Evolutionary conservation across 495 filamentous ascomycete species (phyloP).

Genomic region (Daldinia grandis): DNA sequence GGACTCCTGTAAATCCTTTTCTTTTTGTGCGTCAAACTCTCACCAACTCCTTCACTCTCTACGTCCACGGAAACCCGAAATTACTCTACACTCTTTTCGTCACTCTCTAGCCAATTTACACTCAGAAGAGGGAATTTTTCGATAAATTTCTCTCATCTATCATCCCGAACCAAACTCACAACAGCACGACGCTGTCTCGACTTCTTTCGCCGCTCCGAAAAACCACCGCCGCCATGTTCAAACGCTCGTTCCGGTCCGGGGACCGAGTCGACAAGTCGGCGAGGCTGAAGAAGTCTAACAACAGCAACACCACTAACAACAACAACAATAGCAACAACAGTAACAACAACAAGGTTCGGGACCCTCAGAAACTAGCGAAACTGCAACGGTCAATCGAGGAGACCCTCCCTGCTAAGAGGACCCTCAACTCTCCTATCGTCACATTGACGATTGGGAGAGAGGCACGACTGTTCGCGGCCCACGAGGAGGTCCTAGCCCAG

Average conservation of each 20-base stretch:
- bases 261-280: constrained; percentile 81
- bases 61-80: constrained; percentile 39
- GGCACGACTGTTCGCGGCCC: constrained; percentile 87
- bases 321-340: constrained; percentile 19
- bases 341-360: constrained; percentile 63
- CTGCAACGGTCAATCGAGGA: constrained; percentile 65
- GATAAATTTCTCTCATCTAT: constrained; percentile 40
- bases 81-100: constrained; percentile 52
- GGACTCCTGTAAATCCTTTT: constrained; percentile 60
- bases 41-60: constrained; percentile 42
- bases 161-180: constrained; percentile 34
- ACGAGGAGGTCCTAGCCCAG: constrained; percentile 83
- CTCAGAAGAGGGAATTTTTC: constrained; percentile 26
- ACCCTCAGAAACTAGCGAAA: constrained; percentile 75
- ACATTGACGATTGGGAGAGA: constrained; percentile 83
- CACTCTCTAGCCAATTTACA: constrained; percentile 52
- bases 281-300: constrained; percentile 72
- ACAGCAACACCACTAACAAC: constrained; percentile 9
- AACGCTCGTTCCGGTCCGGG: constrained; percentile 79
- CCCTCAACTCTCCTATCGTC: constrained; percentile 74
- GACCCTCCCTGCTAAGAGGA: constrained; percentile 55
- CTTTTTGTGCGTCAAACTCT: constrained; percentile 59
- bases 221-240: constrained; percentile 73
- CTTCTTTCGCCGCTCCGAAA: constrained; percentile 38
- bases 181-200: constrained; percentile 48